These are phyloP conservation scores for Plectranthus barbatus DNA, from an alignment of 257 asterid genomes.

Conservation along the genomic window DNA sequence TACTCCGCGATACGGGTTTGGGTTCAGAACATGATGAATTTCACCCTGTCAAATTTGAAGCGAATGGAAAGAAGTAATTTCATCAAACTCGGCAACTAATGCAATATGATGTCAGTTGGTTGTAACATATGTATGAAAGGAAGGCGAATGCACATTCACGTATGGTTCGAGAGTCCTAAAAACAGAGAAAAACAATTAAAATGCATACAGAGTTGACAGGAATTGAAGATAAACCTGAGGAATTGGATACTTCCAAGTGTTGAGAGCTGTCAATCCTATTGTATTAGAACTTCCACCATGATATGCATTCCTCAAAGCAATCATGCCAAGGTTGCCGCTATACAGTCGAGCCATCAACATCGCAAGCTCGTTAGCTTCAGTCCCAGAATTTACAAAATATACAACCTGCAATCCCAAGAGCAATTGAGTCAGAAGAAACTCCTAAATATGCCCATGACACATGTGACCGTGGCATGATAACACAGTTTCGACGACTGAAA, in stretches of 20 bases:
- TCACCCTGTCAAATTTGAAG: constrained; percentile 56
- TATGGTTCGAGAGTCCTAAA: no score
- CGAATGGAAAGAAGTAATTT: not conserved
- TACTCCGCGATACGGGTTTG: constrained; percentile 86
- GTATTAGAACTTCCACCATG: constrained; percentile 95
- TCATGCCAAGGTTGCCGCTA: constrained; percentile 72
- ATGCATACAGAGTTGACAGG: not conserved
- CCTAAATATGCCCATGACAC: not conserved
- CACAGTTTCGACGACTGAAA: not conserved
- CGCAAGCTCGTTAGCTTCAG: constrained; percentile 92
- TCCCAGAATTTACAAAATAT: constrained; percentile 88
- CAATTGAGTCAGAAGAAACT: not conserved
- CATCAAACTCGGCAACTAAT: not conserved
- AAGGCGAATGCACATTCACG: not conserved
- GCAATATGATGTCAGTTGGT: not conserved
- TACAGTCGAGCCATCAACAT: constrained; percentile 83
- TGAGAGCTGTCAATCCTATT: constrained; percentile 81
- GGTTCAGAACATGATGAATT: constrained; percentile 86
- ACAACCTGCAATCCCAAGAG: constrained; percentile 58
- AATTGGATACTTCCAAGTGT: constrained; percentile 86
- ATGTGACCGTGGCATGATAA: not conserved
- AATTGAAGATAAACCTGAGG: constrained; percentile 59
- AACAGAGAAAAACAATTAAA: not conserved
- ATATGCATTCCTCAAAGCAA: constrained; percentile 87
- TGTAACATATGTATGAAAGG: not conserved